Evolutionary conservation across 345 rosid species (phyloP), one percentile per base, ranked within the genome.

Genomic region (Clausena lansium): DNA sequence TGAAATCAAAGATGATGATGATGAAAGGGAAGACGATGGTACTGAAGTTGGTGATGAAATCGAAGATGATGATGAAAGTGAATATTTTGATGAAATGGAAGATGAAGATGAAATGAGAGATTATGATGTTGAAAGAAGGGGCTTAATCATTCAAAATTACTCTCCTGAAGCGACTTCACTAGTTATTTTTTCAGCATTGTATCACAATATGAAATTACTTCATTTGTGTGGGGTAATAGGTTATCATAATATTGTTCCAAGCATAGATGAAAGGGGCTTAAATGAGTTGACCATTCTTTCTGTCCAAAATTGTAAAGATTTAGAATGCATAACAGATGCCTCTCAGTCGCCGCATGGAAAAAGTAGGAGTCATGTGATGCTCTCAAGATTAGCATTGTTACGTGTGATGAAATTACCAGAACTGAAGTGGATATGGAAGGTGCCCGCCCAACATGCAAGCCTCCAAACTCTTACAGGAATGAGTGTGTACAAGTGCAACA

Each of bases 141-240:
- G 1, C 1, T 41, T 41, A 41, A 41, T 10, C 0, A 41, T 41
- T 2, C 0, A 2, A 0, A 10, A 41, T 10, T 0, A 0, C 13
- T 1, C 47, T 41, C 4, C 0, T 65, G 14, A 33, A 15, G 45
- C 15, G 8, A 32, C 69, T 7, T 70, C 74, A 14, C 59, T 70
- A 0, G 52, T 0, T 70, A 27, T 58, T 47, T 54, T 72, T n/a
- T 55, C 58, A 5, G 63, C 60, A 11, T 41, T 72, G 45, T 52
- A 1, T 33, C 15, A 10, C 1, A 2, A n/a, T 0, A 20, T 72
- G 15, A 0, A 33, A 30, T 0, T 22, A 6, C 64, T 54, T 33
- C 0, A 0, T 17, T 17, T 58, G 14, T 7, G 1, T 0, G 1
- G n/a, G 1, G 0, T 6, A 0, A 38, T 3, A 27, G 7, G 28